These are phyloP conservation scores for Margaritispora aquatica DNA, from an alignment of 495 filamentous ascomycete species.

Conservation along the genomic window DNA sequence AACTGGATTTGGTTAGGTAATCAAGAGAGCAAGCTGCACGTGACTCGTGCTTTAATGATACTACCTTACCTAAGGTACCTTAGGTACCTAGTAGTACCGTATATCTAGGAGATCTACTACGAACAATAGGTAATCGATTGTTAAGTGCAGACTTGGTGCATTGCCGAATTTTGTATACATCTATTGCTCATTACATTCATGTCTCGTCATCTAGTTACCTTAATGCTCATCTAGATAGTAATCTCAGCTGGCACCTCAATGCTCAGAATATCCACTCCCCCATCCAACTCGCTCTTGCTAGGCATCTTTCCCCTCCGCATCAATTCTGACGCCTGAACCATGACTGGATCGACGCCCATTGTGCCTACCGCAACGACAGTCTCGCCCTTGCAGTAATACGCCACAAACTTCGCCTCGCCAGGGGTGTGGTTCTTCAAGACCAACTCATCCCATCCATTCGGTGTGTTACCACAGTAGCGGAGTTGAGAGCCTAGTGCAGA, in stretches of 20 bases:
- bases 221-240: conserved; percentile 27
- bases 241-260: conserved; percentile 42
- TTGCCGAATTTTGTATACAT: too few relatives aligned
- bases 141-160: too few relatives aligned
- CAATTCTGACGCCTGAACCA: conserved; percentile 76
- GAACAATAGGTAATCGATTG: too few relatives aligned
- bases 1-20: too few relatives aligned
- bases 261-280: conserved; percentile 65
- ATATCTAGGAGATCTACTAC: too few relatives aligned
- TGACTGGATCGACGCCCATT: conserved; percentile 85
- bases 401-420: conserved; percentile 78
- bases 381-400: conserved; percentile 83
- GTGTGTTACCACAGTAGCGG: conserved; percentile 84
- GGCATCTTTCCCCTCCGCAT: conserved; percentile 83
- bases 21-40: too few relatives aligned
- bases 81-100: too few relatives aligned
- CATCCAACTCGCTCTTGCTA: conserved; percentile 65
- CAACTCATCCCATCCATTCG: conserved; percentile 76
- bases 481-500: conserved; percentile 83
- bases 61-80: too few relatives aligned
- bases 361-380: conserved; percentile 86
- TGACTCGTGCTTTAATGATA: too few relatives aligned
- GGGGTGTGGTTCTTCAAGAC: conserved; percentile 63
- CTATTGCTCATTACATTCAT: background rate
- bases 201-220: background rate